phyloP scores from a whole-genome alignment of 2,329 filamentous ascomycete genomes.

The Zasmidium angulare region DNA sequence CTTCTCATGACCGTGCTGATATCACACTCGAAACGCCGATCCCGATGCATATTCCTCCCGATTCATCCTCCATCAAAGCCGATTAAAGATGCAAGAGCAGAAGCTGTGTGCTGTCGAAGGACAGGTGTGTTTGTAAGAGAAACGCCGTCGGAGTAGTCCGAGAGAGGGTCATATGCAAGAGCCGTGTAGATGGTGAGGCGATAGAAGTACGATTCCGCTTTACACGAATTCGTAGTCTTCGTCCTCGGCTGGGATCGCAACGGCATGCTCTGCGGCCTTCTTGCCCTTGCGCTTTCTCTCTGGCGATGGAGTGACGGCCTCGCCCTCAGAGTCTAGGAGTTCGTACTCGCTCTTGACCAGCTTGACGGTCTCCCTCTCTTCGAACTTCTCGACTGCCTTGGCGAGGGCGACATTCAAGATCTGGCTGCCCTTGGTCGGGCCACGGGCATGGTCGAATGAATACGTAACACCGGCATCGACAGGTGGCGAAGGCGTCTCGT shows the following conservation, averaged over 20 bases:
- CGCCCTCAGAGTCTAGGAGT: conserved; percentile 44
- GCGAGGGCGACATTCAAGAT: conserved; percentile 57
- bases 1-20: conserved; percentile 29
- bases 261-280: conserved; percentile 24
- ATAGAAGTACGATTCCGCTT: conserved; percentile 14
- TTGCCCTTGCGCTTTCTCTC: conserved; percentile 38
- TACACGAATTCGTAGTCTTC: conserved; percentile 40
- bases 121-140: background rate
- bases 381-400: conserved; percentile 60
- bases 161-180: background rate
- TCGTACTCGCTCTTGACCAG: conserved; percentile 62
- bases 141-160: background rate
- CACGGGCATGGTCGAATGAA: conserved; percentile 53
- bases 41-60: conserved; percentile 11
- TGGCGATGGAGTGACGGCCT: conserved; percentile 29
- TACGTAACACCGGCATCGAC: conserved; percentile 53
- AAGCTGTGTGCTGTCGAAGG: background rate
- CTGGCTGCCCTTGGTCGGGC: conserved; percentile 55
- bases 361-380: conserved; percentile 61
- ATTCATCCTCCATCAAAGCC: background rate
- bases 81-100: background rate
- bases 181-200: background rate
- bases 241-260: conserved; percentile 27
- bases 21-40: conserved; percentile 14
- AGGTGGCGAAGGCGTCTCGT: conserved; percentile 45